phyloP scores from a whole-genome alignment of 2,329 filamentous ascomycete species.

The Pleoardoris graminearum region DNA sequence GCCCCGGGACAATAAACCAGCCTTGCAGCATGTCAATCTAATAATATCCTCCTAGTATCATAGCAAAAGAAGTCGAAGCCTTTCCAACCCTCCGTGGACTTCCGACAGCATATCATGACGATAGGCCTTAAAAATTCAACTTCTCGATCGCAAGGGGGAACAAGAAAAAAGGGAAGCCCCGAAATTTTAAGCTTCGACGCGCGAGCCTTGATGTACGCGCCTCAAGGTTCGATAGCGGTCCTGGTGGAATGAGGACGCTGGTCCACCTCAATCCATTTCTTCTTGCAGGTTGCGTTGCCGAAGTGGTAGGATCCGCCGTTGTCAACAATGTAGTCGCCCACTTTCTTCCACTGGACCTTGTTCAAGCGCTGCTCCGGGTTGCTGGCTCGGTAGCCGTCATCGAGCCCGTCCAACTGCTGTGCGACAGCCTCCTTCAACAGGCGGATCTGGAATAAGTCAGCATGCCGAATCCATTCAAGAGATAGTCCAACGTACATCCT shows the following conservation, averaged over 20 bases:
- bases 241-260: background rate
- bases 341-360: constrained; percentile 63
- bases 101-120: too few relatives aligned
- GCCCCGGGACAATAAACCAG: background rate
- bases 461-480: background rate
- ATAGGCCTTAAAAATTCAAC: too few relatives aligned
- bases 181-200: background rate
- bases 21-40: background rate
- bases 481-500: constrained; percentile 62
- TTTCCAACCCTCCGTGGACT: background rate
- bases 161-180: background rate
- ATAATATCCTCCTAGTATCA: background rate
- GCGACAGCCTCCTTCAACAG: constrained; percentile 30
- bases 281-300: constrained; percentile 64
- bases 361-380: constrained; percentile 22
- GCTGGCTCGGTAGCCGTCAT: constrained; percentile 10
- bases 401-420: constrained; percentile 26
- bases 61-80: background rate
- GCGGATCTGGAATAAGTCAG: constrained; percentile 26
- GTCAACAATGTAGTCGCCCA: constrained; percentile 57
- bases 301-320: constrained; percentile 62
- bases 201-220: background rate
- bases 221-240: background rate
- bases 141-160: background rate
- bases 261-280: constrained; percentile 58